These are phyloP conservation scores for Ceratobasidium sp. DNA, from an alignment of 1,284 basidiomycete genomes.

Conservation along the genomic window DNA sequence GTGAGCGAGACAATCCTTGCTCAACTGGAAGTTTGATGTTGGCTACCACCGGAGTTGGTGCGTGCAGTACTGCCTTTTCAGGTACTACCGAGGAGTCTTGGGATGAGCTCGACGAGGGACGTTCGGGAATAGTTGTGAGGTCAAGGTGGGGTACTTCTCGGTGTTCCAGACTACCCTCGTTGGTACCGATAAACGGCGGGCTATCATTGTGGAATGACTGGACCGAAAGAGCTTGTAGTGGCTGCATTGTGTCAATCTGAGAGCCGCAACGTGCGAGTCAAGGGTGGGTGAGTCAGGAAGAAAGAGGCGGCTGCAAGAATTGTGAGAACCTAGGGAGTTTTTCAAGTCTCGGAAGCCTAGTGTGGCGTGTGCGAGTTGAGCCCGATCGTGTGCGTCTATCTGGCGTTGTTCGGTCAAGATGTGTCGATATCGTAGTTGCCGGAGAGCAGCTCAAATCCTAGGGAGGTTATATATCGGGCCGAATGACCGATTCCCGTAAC, in stretches of 20 bases:
- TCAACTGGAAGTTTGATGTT: conserved; percentile 9
- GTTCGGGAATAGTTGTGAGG: conserved; percentile 4
- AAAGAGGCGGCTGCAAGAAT: neutral
- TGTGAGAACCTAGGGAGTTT: neutral
- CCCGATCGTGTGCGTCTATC: conserved; percentile 8
- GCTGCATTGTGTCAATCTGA: conserved; percentile 11
- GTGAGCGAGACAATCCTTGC: conserved; percentile 12
- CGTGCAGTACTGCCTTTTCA: neutral
- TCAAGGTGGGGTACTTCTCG: conserved; percentile 38
- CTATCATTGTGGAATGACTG: conserved; percentile 42
- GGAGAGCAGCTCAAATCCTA: conserved; percentile 1
- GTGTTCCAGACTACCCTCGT: conserved; percentile 35
- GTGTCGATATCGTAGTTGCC: conserved; percentile 1
- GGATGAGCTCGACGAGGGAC: neutral
- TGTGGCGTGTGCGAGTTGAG: neutral
- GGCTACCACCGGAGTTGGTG: conserved; percentile 5
- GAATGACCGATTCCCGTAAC: conserved; percentile 8
- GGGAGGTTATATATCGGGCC: conserved; percentile 6
- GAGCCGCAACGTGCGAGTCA: neutral
- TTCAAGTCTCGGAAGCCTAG: neutral
- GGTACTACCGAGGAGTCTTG: neutral
- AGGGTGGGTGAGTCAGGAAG: conserved; percentile 13
- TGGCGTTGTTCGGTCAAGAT: neutral
- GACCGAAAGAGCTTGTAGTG: conserved; percentile 41
- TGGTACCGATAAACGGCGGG: conserved; percentile 41